Evolutionary conservation across 371 early-diverging fungal genomes (phyloP), one percentile per base, ranked within the genome.

Genomic region (Mortierella sp.): DNA sequence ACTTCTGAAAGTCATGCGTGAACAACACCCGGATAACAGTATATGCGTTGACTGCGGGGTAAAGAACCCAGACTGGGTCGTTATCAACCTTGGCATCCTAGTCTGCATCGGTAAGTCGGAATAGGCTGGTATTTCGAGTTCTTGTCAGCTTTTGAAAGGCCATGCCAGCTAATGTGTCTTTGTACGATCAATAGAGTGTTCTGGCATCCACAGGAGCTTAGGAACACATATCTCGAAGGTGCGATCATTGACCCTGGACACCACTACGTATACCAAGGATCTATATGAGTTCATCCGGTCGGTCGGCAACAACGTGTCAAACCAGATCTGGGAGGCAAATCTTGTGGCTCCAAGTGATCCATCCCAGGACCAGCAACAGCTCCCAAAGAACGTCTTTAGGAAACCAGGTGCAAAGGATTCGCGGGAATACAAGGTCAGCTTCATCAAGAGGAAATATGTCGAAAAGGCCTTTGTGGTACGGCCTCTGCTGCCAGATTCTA

Each of bases 211-310:
- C 76, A 89, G 99, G 56, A 93, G 96, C 28, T 81, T 98, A 8
- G 99, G 99, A 0, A 92, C 94, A 1, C 95, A 96, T 59, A 87
- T 96, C n/a, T 91, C 93, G 59, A 95, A 95, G 66, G 91, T 96
- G 4, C 86, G 94, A 54, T 95, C 95, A 0, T 78, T 96, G 28
- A 89, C 86, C 8, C 82, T 98, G n/a, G 98, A 98, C 64, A 88
- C 80, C 54, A 85, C 83, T 30, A 89, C 86, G 1, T 89, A 86
- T 64, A 90, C 90, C 10, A 83, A 83, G 43, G 90, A 90, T 26
- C 81, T 87, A 26, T 67, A 83, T 18, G 83, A 84, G 19, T 65
- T 89, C 23, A 61, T 91, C 50, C 72, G 79, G 1, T 58, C 84
- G 0, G 78, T 89, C 27, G 90, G 91, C 7, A 91, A 91, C 67